Base-by-base conservation (phyloP, 306 rosid species). In the Trifolium pratense region DNA sequence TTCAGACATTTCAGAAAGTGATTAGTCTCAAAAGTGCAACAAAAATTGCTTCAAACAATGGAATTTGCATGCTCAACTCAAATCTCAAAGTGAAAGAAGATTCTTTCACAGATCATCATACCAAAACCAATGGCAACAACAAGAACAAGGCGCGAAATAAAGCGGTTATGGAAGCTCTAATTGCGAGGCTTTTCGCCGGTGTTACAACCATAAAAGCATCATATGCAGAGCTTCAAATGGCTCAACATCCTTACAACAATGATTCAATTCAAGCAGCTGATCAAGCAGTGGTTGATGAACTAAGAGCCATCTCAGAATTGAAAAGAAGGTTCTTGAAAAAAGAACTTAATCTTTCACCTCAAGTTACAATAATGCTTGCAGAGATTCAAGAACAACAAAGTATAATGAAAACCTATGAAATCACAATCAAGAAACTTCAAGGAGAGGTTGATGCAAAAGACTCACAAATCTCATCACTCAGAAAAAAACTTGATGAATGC, bases 331-430 rank as follows among this genome's bases (percentile, higher is more conserved):
- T 88, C 70, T 26, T 91, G 16, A 91, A 84, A 36, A 89, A 81
- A 63, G 91, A 94, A 13, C 90, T 94, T 31, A 88, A 91, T 80
- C 83, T 94, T 61, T 94, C 99, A 0, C 99, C 99, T 0, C 99
- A 94, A 23, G 87, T 94, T 1, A 94, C 97, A 9, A 40, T 92
- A 1, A 91, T 94, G 95, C 96, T 94, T 0, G 88, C 99, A 0
- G 97, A 94, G 91, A 90, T 94, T 88, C 99, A 91, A 34, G 99
- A 94, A 51, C 99, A 94, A 21, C 99, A 94, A 66, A 81, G 89
- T 37, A 48, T 89, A 32, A 94, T 90, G 96, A 91, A 86, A 72
- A 94, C 99, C 0, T 94, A 94, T 58, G 90, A 87, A 78, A 90
- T 91, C 72, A 87, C 89, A 31, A 83, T 91, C 63, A 89, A 88